Evolutionary conservation across 495 filamentous ascomycete genomes (phyloP).

Genomic region (Tetracladium marchalianum): DNA sequence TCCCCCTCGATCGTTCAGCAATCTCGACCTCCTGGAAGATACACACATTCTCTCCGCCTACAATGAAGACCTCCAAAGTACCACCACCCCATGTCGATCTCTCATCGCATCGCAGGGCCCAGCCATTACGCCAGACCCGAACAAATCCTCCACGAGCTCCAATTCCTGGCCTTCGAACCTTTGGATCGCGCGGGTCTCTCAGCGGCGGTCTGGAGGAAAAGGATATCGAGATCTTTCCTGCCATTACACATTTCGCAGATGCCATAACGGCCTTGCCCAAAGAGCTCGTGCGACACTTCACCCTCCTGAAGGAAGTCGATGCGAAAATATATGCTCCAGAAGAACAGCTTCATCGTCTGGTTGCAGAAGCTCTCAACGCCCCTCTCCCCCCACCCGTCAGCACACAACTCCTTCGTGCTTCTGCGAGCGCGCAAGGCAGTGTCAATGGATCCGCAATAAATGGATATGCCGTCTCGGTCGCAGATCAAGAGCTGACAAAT

Average conservation of each 20-base stretch:
- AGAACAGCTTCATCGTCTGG: conserved; percentile 57
- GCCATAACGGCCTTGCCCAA: conserved; percentile 85
- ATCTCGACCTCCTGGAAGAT: conserved; percentile 2
- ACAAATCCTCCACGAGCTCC: conserved; percentile 40
- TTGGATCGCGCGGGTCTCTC: conserved; percentile 29
- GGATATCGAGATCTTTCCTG: conserved; percentile 69
- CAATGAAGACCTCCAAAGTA: conserved; percentile 44
- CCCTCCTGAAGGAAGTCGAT: conserved; percentile 91
- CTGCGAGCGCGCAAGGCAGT: conserved; percentile 27
- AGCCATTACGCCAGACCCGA: conserved; percentile 50
- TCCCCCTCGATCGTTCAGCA: not conserved
- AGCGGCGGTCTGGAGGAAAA: conserved; percentile 26
- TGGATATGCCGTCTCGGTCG: conserved; percentile 17
- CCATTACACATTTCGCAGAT: conserved; percentile 89
- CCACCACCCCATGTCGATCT: conserved; percentile 25
- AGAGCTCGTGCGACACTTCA: conserved; percentile 90
- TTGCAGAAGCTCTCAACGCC: conserved; percentile 54
- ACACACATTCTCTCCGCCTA: conserved; percentile 6
- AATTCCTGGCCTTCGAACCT: conserved; percentile 30
- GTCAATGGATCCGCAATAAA: conserved; percentile 25
- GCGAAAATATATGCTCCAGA: conserved; percentile 79
- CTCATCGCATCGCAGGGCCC: conserved; percentile 42
- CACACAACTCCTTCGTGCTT: conserved; percentile 24
- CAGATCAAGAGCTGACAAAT: conserved; percentile 26
- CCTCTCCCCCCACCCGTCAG: conserved; percentile 33